Conservation (phyloP, 202 grass and related monocot genomes). For the Carex arenaria region DNA sequence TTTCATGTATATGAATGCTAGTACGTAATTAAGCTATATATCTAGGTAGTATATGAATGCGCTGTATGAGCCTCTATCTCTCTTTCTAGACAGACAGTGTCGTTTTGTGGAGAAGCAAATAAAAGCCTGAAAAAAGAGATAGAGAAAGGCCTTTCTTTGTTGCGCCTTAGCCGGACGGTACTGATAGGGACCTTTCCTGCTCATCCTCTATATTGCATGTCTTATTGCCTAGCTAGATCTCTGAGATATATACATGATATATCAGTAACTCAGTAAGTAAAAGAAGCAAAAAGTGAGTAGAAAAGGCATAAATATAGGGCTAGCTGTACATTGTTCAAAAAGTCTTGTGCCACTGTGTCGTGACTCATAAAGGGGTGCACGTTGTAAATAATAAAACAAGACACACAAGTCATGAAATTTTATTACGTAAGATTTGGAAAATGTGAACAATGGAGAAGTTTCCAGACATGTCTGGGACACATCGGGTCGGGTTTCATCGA, state of each 20-base stretch:
- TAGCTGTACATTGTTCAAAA: not conserved
- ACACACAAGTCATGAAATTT: too few species aligned
- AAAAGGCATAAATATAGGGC: not conserved
- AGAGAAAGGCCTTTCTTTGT: conserved; percentile 5
- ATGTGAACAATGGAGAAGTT: too few species aligned
- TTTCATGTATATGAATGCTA: not conserved
- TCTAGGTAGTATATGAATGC: not conserved
- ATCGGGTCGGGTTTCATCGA: too few species aligned
- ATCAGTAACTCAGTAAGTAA: not conserved
- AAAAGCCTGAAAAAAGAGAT: conserved; percentile 23
- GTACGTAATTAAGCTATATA: not conserved
- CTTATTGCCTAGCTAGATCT: not conserved
- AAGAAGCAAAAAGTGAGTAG: not conserved
- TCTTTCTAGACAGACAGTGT: not conserved
- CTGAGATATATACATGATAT: not conserved
- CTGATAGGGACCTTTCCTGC: conserved; percentile 23
- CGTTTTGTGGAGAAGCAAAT: conserved; percentile 18
- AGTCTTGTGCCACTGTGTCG: too few species aligned
- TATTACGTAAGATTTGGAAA: too few species aligned
- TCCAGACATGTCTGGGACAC: too few species aligned
- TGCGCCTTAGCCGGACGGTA: conserved; percentile 15
- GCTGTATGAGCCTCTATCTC: too few species aligned
- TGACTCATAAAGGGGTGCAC: too few species aligned
- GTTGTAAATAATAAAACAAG: too few species aligned
- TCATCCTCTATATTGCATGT: not conserved